Conservation (phyloP, 2,329 filamentous ascomycete species). For the Trichoderma cornu-damae region DNA sequence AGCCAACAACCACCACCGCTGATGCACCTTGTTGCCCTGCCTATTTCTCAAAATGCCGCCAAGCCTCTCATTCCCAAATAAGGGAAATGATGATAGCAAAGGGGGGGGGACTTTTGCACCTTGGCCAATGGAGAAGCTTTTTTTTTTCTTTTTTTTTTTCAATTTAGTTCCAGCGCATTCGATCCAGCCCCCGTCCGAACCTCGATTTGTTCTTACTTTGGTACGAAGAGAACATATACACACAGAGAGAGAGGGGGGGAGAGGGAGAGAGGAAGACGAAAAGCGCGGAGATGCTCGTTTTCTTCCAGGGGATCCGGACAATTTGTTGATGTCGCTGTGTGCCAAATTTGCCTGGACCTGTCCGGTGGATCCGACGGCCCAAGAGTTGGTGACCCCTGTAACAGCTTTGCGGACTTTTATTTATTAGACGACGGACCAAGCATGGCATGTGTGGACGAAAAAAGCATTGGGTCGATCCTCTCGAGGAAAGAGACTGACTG, state of each 20-base stretch:
- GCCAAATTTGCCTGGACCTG: not conserved
- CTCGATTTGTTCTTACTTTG: not conserved
- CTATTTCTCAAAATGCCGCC: not conserved
- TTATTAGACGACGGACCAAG: not conserved
- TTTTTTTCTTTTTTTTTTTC: no score
- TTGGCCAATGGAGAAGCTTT: not conserved
- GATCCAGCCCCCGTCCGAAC: not conserved
- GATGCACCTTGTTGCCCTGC: no score
- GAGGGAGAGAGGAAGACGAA: not conserved
- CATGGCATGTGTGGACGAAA: not conserved
- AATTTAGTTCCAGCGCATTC: not conserved
- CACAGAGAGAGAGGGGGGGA: no score
- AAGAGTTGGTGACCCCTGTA: constrained; percentile 12
- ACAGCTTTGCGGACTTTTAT: not conserved
- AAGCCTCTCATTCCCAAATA: not conserved
- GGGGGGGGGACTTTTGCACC: not conserved
- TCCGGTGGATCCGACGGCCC: constrained; percentile 4
- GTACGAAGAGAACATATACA: not conserved
- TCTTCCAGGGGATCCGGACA: not conserved
- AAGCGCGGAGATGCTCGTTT: not conserved
- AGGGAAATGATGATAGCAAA: not conserved
- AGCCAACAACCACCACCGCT: no score
- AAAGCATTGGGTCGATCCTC: not conserved
- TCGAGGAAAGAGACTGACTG: no score
- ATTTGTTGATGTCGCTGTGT: not conserved